Evolutionary conservation across 2,329 filamentous ascomycete genomes (phyloP), one percentile per base, ranked within the genome.

Genomic region (Ramichloridium luteum): DNA sequence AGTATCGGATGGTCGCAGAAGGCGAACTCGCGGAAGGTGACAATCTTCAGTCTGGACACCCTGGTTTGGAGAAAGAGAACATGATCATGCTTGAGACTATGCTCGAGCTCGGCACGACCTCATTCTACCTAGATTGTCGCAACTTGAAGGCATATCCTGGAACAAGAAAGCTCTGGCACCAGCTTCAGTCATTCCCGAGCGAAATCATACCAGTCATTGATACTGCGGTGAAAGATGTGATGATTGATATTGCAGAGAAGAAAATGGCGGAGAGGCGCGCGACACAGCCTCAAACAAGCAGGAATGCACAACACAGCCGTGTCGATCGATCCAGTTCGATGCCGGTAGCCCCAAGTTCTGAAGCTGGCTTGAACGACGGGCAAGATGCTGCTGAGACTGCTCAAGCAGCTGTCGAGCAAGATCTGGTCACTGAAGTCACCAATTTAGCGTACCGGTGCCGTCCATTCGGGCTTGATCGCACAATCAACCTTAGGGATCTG

Each of bases 151-250:
- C 86, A 9, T 98, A 94, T 53, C 90, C 92, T 3, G 77, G 84
- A 1, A 96, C 90, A 0, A 68, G 79, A 47, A 96, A 96, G 61
- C 66, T 98, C 34, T 96, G 85, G 82, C 82, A 96, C 55, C 92
- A 98, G 57, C 67, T 92, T 36, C 83, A 93, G 54, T 78, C 81
- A 10, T 98, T 94, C 51, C 90, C 90, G 0, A 85, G 90, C 51
- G 90, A 98, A 67, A 86, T 98, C 32, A 80, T 98, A 27, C 86
- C 88, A 3, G 69, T 96, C 28, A 93, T 98, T 80, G 92, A 98
- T 68, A 83, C 93, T 56, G 77, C 77, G 4, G 74, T 94, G 30
- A 92, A 93, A 53, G 88, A 98, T 59, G 68, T 84, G 32, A 93
- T 96, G 78, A 73, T 90, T 14, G 86, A 93, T 51, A 63, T 96